Percentiles rank a stretch among this genome's conserved stretches.
Evolutionary conservation across 1,284 basidiomycete genomes (phyloP).

Genomic region (Mycosarcoma maydis): DNA sequence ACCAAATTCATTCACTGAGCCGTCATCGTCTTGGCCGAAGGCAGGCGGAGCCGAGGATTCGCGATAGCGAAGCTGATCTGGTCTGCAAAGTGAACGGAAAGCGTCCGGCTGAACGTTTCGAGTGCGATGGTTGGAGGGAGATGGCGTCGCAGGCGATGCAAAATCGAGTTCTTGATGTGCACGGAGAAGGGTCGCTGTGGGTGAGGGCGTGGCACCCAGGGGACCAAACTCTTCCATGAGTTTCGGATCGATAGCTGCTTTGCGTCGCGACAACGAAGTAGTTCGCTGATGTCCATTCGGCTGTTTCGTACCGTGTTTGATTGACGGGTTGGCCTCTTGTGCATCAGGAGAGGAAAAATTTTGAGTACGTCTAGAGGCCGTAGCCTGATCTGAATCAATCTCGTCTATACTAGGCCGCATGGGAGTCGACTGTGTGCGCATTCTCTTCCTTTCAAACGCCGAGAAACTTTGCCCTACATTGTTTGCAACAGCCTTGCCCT

Average conservation of each 20-base stretch:
- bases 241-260: conserved; percentile 29
- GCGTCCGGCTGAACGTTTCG: conserved; percentile 34
- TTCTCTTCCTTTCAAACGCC: conserved; percentile 16
- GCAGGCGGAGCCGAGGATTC: conserved; percentile 35
- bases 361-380: neutral
- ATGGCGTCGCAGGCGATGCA: neutral
- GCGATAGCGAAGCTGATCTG: conserved; percentile 6
- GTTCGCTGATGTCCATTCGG: conserved; percentile 25
- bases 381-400: neutral
- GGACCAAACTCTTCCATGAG: conserved; percentile 55
- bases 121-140: conserved; percentile 8
- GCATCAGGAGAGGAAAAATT: conserved; percentile 5
- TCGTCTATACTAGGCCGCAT: conserved; percentile 31
- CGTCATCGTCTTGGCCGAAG: conserved; percentile 6
- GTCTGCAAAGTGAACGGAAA: conserved; percentile 29
- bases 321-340: neutral
- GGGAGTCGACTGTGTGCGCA: conserved; percentile 43
- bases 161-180: conserved; percentile 15
- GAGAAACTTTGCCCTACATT: neutral
- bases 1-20: conserved; percentile 4
- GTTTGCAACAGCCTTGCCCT: neutral
- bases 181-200: conserved; percentile 15
- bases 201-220: conserved; percentile 38
- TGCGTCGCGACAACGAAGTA: conserved; percentile 22
- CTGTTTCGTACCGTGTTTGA: neutral